Conservation (phyloP, 1,284 basidiomycete genomes). For the Irpex sp. region DNA sequence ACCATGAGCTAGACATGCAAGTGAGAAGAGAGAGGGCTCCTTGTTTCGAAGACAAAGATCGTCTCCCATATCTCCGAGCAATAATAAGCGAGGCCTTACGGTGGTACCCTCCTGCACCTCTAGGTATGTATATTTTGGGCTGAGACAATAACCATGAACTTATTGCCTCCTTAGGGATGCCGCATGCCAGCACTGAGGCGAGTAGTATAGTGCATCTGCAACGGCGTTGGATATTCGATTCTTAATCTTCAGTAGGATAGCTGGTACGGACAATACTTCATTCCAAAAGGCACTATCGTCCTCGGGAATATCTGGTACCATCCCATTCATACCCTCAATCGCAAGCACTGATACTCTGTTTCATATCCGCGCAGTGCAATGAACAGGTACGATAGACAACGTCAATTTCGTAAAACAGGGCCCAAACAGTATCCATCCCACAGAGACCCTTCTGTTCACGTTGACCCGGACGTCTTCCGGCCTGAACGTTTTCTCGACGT, state of each 20-base stretch:
- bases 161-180: background rate
- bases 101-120: background rate
- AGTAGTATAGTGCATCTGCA: background rate
- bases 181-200: background rate
- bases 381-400: background rate
- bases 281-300: background rate
- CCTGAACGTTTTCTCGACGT: background rate
- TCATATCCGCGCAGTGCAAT: background rate
- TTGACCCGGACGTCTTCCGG: background rate
- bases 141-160: background rate
- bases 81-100: conserved; percentile 1
- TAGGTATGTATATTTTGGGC: background rate
- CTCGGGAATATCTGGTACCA: background rate
- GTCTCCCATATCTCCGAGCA: conserved; percentile 6
- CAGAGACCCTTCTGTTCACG: background rate
- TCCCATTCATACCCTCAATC: background rate
- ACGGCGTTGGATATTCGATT: too few species aligned
- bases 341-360: background rate
- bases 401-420: too few species aligned
- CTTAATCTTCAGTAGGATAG: background rate
- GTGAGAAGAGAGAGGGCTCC: background rate
- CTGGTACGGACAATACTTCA: background rate
- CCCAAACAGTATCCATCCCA: background rate
- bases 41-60: background rate
- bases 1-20: conserved; percentile 1